Conservation (phyloP, 331 rosid species). For the Pyracantha coccinea region DNA sequence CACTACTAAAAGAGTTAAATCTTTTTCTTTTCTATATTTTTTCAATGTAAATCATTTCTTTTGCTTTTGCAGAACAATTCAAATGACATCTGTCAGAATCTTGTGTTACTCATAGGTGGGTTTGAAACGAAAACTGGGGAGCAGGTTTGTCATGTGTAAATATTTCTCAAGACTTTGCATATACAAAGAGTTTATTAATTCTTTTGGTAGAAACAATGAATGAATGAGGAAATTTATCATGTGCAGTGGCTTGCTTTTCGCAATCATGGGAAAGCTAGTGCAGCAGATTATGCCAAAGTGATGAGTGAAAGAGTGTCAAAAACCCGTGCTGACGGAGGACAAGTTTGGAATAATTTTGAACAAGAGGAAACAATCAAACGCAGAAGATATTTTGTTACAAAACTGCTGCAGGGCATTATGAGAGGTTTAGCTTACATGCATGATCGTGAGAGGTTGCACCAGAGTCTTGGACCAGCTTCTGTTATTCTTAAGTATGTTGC, state of each 20-base stretch:
- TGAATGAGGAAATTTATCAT: slow-evolving; percentile 6
- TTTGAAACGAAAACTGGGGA: slow-evolving; percentile 92
- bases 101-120: slow-evolving; percentile 69
- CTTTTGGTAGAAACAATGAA: slow-evolving; percentile 11
- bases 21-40: background rate
- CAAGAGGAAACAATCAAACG: slow-evolving; percentile 43
- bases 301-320: slow-evolving; percentile 58
- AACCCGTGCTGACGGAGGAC: slow-evolving; percentile 24
- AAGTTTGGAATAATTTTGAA: slow-evolving; percentile 68
- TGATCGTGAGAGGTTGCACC: slow-evolving; percentile 69
- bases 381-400: slow-evolving; percentile 51
- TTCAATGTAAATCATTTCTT: background rate
- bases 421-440: slow-evolving; percentile 85
- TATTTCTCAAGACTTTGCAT: background rate
- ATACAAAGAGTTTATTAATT: background rate
- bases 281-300: slow-evolving; percentile 78
- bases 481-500: slow-evolving; percentile 66
- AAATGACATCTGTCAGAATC: slow-evolving; percentile 49
- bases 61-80: slow-evolving; percentile 47
- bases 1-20: background rate
- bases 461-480: slow-evolving; percentile 96
- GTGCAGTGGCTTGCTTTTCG: slow-evolving; percentile 98
- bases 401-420: slow-evolving; percentile 71
- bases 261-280: slow-evolving; percentile 75
- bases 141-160: slow-evolving; percentile 54